These are phyloP conservation scores for Penicillium sp. DNA, from an alignment of 2,329 filamentous ascomycete genomes.

Conservation along the genomic window DNA sequence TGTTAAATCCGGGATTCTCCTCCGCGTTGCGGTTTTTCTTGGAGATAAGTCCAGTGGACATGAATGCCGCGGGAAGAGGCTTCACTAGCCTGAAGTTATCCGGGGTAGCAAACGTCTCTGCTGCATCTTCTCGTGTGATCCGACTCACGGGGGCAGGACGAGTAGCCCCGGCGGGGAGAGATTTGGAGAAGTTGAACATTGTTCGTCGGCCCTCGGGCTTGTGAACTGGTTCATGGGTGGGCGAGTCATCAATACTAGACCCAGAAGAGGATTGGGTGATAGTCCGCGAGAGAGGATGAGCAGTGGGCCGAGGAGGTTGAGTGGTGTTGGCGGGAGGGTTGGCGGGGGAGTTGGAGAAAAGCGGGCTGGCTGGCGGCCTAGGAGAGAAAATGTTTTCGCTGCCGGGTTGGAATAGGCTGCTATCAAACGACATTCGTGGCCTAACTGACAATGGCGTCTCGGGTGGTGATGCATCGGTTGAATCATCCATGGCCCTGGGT, in stretches of 20 bases:
- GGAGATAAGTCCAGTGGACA: slow-evolving; percentile 90
- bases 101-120: slow-evolving; percentile 68
- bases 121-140: slow-evolving; percentile 51
- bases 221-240: slow-evolving; percentile 60
- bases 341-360: slow-evolving; percentile 34
- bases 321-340: slow-evolving; percentile 17
- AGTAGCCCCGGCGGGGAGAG: slow-evolving; percentile 66
- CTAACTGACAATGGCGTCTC: slow-evolving; percentile 57
- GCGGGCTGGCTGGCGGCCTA: slow-evolving; percentile 53
- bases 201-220: slow-evolving; percentile 55
- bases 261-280: slow-evolving; percentile 83
- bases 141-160: slow-evolving; percentile 49
- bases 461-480: slow-evolving; percentile 57
- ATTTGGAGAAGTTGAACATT: slow-evolving; percentile 67
- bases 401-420: slow-evolving; percentile 63
- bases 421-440: slow-evolving; percentile 75
- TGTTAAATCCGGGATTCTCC: slow-evolving; percentile 55
- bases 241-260: slow-evolving; percentile 76
- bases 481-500: slow-evolving; percentile 34
- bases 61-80: slow-evolving; percentile 79
- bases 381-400: slow-evolving; percentile 67
- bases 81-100: slow-evolving; percentile 73
- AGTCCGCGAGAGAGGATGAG: slow-evolving; percentile 83
- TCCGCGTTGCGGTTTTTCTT: slow-evolving; percentile 88
- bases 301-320: slow-evolving; percentile 45